Evolutionary conservation across 139 green algal species (phyloP), one percentile per base, ranked within the genome.

Genomic region (Coelastrella sp.): DNA sequence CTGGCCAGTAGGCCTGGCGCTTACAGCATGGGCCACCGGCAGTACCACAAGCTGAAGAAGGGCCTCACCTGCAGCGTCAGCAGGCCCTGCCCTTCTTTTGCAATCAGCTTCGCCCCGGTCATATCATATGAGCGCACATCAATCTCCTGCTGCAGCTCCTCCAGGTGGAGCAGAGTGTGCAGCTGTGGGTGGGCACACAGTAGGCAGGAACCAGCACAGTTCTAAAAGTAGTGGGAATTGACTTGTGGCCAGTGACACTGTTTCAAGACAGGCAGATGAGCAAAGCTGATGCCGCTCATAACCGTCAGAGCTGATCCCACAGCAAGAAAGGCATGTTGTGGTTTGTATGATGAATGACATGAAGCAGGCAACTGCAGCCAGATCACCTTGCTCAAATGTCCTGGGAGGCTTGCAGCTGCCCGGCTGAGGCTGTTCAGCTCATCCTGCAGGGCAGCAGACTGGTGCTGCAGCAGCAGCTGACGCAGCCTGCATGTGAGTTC

Each of bases 141-240:
- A 58, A 93, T 63, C 89, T 95, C 91, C 15, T 93, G 89, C 78
- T 95, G 93, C 87, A 93, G 83, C 91, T 95, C 93, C 84, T 95
- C 93, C 61, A 92, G 57, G 75, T 85, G 92, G 72, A 93, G 63
- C 78, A 93, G 84, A 22, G 63, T 58, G 66, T 89, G 84, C 70
- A 82, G 49, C 84, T 89, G 84, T 61, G 74, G 15, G 35, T 49
- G 35, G 35, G 3, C 35, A 14, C n/a, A 57, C n/a, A 73, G 4
- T 6, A 87, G 22, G 56, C 7, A 65, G 49, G n/a, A 63, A n/a
- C 35, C 35, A 49, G 35, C 35, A 49, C 35, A 82, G 6, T 7
- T 15, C 3, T 82, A 6, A 49, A 49, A 49, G 35, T 49, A 49
- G 35, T 49, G 35, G 35, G 1, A 49, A 49, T 49, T 49, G 35